phyloP scores from a whole-genome alignment of 2,329 filamentous ascomycete genomes.

The Colletotrichum acutatum region DNA sequence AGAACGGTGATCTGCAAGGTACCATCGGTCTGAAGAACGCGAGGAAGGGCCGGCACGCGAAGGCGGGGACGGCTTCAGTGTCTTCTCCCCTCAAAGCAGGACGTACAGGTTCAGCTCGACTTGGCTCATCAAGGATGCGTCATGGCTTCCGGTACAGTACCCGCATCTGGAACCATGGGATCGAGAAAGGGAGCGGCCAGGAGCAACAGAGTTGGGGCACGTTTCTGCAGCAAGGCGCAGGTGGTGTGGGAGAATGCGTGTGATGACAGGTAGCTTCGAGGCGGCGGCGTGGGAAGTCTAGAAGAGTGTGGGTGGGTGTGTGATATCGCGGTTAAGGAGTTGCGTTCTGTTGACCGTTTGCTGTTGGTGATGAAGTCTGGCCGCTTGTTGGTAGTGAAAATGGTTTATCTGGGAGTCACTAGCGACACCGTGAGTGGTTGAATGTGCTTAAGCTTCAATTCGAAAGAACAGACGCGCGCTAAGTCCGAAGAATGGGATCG shows the following conservation, averaged over 20 bases:
- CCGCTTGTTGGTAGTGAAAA: slow-evolving; percentile 20
- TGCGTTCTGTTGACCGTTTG: neutral
- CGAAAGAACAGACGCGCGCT: slow-evolving; percentile 19
- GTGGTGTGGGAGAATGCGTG: slow-evolving; percentile 16
- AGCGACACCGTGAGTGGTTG: slow-evolving; percentile 19
- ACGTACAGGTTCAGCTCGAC: neutral
- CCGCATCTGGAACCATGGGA: slow-evolving; percentile 19
- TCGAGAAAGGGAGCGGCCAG: slow-evolving; percentile 6
- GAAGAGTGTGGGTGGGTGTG: slow-evolving; percentile 15
- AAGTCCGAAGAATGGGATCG: slow-evolving; percentile 1
- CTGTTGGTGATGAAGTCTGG: slow-evolving; percentile 19
- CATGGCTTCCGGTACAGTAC: neutral
- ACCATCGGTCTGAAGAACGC: slow-evolving; percentile 14
- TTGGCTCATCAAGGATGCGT: slow-evolving; percentile 3
- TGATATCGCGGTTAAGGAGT: slow-evolving; percentile 7
- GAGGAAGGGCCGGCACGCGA: slow-evolving; percentile 25
- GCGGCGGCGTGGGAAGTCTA: slow-evolving; percentile 3
- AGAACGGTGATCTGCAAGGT: slow-evolving; percentile 32
- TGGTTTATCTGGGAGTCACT: neutral
- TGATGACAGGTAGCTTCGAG: neutral
- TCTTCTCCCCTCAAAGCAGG: neutral
- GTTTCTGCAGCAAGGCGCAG: slow-evolving; percentile 16
- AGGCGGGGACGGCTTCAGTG: slow-evolving; percentile 2
- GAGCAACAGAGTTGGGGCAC: slow-evolving; percentile 21
- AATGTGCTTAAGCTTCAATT: slow-evolving; percentile 22